Conservation (phyloP, 2,329 filamentous ascomycete species). For the Arthrinium puccinioides region DNA sequence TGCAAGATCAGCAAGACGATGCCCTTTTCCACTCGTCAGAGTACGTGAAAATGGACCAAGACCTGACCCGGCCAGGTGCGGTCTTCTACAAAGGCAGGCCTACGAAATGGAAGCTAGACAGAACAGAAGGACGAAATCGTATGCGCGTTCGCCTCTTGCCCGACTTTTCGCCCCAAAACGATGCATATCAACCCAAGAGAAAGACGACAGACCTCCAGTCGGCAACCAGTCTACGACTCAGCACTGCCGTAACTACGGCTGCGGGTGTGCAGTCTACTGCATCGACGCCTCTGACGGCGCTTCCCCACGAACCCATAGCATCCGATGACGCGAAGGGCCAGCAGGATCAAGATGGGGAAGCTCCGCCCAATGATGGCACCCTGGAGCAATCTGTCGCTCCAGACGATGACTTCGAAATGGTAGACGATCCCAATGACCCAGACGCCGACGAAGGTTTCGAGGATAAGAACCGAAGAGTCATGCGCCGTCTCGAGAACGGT, state of each 20-base stretch:
- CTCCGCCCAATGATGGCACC: constrained; percentile 4
- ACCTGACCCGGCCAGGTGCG: constrained; percentile 72
- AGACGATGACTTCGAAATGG: constrained; percentile 92
- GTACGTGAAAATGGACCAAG: constrained; percentile 71
- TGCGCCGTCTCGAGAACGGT: constrained; percentile 83
- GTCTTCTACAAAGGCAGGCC: constrained; percentile 61
- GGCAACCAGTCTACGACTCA: constrained; percentile 27
- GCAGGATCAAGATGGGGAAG: constrained; percentile 9
- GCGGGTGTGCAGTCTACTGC: constrained; percentile 9
- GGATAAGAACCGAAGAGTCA: constrained; percentile 96
- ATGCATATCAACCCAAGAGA: constrained; percentile 79
- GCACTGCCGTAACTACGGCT: constrained; percentile 8
- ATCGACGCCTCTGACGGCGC: constrained; percentile 10
- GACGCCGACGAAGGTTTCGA: constrained; percentile 74
- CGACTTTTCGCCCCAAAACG: constrained; percentile 60
- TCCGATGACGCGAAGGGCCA: constrained; percentile 9
- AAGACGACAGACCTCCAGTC: constrained; percentile 42
- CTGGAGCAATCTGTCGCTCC: constrained; percentile 31
- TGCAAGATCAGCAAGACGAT: constrained; percentile 93
- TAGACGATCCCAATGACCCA: constrained; percentile 84
- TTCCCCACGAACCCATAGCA: constrained; percentile 8
- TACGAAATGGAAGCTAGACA: constrained; percentile 84
- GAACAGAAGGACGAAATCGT: constrained; percentile 89
- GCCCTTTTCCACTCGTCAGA: constrained; percentile 67
- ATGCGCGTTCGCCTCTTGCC: constrained; percentile 87